A percentile compares a stretch with the other conserved stretches of the same genome.
phyloP scores from a whole-genome alignment of 1,284 basidiomycete species.

The Cryptococcus sp. region DNA sequence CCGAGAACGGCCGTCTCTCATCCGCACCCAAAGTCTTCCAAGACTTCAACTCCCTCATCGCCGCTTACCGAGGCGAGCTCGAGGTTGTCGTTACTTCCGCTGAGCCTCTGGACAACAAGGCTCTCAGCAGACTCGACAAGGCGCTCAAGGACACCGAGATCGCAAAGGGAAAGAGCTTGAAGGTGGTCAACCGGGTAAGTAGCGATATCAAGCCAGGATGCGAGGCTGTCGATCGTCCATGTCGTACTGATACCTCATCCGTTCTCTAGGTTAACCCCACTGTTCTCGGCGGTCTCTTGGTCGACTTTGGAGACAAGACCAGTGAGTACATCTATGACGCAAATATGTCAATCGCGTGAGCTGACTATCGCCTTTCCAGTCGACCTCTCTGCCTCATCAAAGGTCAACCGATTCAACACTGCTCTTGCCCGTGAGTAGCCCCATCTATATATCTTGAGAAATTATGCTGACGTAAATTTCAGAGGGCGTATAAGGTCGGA shows the following conservation, averaged over 20 bases:
- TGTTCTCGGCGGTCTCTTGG: slow-evolving; percentile 83
- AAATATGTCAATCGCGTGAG: neutral
- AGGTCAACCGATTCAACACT: slow-evolving; percentile 92
- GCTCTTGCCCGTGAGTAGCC: slow-evolving; percentile 68
- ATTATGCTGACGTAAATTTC: neutral
- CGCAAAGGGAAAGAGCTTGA: slow-evolving; percentile 81
- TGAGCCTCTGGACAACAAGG: slow-evolving; percentile 68
- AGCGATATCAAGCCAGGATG: neutral
- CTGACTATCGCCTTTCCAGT: slow-evolving; percentile 21
- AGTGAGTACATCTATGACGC: slow-evolving; percentile 54
- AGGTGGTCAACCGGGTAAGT: slow-evolving; percentile 80
- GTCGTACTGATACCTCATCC: neutral
- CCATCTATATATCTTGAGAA: neutral
- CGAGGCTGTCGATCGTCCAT: neutral
- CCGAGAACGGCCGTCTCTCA: slow-evolving; percentile 87
- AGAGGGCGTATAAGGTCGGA: slow-evolving; percentile 21
- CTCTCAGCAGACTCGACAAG: slow-evolving; percentile 75
- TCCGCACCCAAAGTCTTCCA: slow-evolving; percentile 85
- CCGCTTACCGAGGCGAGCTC: slow-evolving; percentile 89
- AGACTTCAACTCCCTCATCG: slow-evolving; percentile 86
- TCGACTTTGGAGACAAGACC: slow-evolving; percentile 98
- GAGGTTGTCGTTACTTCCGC: slow-evolving; percentile 91
- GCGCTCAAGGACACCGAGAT: slow-evolving; percentile 80
- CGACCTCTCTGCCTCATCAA: slow-evolving; percentile 88
- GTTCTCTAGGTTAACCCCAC: slow-evolving; percentile 73